Evolutionary conservation across 1,139 yeast genomes (phyloP).

Genomic region (Diutina catenulata): DNA sequence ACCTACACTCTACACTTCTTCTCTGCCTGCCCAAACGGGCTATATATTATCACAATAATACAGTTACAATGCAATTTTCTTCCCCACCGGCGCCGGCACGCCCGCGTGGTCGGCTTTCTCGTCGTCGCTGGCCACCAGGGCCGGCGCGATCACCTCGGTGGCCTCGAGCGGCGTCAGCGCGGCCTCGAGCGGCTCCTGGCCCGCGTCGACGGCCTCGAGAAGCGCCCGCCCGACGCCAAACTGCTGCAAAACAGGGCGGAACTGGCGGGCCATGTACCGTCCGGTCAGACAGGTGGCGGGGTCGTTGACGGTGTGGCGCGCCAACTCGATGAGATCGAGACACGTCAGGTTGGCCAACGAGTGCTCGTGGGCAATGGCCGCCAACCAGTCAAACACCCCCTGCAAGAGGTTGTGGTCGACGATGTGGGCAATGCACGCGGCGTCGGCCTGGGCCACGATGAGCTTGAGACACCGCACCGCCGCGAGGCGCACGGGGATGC

Average conservation of each 20-base stretch:
- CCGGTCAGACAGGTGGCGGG: neutral
- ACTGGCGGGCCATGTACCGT: neutral
- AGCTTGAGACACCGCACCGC: constrained; percentile 55
- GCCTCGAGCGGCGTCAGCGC: neutral
- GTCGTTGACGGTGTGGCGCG: constrained; percentile 12
- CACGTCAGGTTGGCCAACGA: constrained; percentile 69
- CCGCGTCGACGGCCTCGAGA: neutral
- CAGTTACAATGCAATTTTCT: constrained; percentile 4
- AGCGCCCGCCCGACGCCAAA: neutral
- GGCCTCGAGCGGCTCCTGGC: neutral
- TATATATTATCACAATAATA: no score
- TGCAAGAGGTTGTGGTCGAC: constrained; percentile 43
- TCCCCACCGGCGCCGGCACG: neutral
- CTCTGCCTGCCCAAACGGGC: no score
- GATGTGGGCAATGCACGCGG: constrained; percentile 42
- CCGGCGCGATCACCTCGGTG: neutral
- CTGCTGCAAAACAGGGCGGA: neutral
- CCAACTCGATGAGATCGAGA: constrained; percentile 52
- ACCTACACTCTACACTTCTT: no score
- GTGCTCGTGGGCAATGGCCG: constrained; percentile 38
- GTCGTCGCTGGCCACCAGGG: neutral
- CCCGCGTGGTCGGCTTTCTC: neutral
- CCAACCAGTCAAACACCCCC: constrained; percentile 39
- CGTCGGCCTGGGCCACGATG: constrained; percentile 50
- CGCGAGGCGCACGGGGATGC: constrained; percentile 47